Percentiles rank a stretch among this genome's conserved stretches.
Evolutionary conservation across 768 basidiomycete species (phyloP).

Genomic region (Coprinopsis cinerea): DNA sequence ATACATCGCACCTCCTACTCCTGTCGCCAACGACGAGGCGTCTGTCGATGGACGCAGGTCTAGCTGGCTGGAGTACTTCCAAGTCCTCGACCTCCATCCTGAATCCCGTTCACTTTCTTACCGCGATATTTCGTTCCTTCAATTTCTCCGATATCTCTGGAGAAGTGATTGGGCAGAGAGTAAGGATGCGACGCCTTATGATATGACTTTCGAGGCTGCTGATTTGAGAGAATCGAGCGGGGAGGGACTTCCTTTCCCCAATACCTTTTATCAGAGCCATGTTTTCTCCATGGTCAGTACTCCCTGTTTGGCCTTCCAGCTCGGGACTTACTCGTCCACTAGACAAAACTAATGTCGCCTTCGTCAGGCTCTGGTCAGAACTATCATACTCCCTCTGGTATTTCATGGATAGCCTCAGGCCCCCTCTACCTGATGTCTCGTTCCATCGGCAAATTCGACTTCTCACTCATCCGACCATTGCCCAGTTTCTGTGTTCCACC

Average conservation of each 20-base stretch:
- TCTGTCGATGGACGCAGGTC: background rate
- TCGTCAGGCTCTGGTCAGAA: background rate
- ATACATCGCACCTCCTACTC: slow-evolving; percentile 38
- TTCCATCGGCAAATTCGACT: slow-evolving; percentile 34
- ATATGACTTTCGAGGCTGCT: slow-evolving; percentile 40
- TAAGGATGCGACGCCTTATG: slow-evolving; percentile 40
- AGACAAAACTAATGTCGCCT: slow-evolving; percentile 4
- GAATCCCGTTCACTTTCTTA: slow-evolving; percentile 38
- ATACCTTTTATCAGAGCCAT: slow-evolving; percentile 40
- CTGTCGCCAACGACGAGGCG: too few species aligned
- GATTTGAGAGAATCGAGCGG: slow-evolving; percentile 32
- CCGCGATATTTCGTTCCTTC: slow-evolving; percentile 26
- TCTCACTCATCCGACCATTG: slow-evolving; percentile 25
- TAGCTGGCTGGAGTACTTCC: background rate
- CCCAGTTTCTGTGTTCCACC: slow-evolving; percentile 26
- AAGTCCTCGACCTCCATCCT: slow-evolving; percentile 33
- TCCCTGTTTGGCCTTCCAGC: slow-evolving; percentile 9
- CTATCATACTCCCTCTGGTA: background rate
- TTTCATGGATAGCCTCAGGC: background rate
- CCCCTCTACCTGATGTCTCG: slow-evolving; percentile 14
- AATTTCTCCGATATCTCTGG: slow-evolving; percentile 34
- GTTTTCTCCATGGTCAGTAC: slow-evolving; percentile 30
- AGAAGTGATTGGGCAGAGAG: slow-evolving; percentile 45
- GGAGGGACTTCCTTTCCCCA: slow-evolving; percentile 31
- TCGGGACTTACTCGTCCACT: slow-evolving; percentile 12